phyloP scores from a whole-genome alignment of 805 yeast genomes.

The Nakazawaea ishiwadae region DNA sequence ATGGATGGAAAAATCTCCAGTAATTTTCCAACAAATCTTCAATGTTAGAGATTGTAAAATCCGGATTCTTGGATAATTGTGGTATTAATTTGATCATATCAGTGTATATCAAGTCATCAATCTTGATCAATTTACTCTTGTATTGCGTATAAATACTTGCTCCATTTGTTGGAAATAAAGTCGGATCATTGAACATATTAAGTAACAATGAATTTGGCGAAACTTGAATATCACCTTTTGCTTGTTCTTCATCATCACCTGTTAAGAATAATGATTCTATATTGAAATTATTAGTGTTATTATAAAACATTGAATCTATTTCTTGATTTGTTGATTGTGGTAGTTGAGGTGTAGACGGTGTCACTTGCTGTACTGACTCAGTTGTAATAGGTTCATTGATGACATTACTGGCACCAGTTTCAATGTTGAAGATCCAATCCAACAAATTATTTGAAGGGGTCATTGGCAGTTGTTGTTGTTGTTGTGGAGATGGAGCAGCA shows the following conservation, averaged over 20 bases:
- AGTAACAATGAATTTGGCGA: constrained; percentile 9
- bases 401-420: background rate
- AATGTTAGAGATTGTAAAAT: constrained; percentile 11
- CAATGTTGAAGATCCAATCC: constrained; percentile 11
- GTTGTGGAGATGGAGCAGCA: too few species aligned
- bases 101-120: constrained; percentile 12
- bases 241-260: background rate
- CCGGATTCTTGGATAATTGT: constrained; percentile 1
- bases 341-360: background rate
- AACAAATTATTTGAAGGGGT: constrained; percentile 5
- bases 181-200: constrained; percentile 13
- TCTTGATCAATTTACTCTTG: constrained; percentile 9
- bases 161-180: constrained; percentile 9
- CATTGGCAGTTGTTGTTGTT: background rate
- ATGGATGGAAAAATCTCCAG: constrained; percentile 55
- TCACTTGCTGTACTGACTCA: background rate
- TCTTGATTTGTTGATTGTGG: background rate
- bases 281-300: constrained; percentile 2
- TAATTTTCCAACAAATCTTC: constrained; percentile 26
- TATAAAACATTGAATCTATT: background rate
- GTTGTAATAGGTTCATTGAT: too few species aligned
- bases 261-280: constrained; percentile 10
- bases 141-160: background rate
- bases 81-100: constrained; percentile 12
- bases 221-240: constrained; percentile 1